These are phyloP conservation scores for Colletotrichum chlorophyti DNA, from an alignment of 2,329 filamentous ascomycete genomes.

Conservation along the genomic window DNA sequence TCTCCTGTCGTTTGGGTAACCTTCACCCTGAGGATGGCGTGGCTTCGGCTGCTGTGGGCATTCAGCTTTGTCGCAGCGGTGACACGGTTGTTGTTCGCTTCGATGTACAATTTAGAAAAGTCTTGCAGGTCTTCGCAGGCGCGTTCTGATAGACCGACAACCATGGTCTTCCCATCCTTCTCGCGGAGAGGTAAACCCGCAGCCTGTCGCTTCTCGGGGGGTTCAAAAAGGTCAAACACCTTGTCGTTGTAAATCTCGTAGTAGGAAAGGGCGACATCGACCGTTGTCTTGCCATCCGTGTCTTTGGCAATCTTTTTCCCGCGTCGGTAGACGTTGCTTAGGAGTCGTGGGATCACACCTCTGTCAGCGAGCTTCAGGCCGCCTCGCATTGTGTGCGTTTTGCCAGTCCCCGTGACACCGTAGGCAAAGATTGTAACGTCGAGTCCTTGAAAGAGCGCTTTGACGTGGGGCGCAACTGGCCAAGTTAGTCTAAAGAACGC, in stretches of 20 bases:
- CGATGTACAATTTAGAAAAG: constrained; percentile 88
- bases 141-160: constrained; percentile 84
- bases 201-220: constrained; percentile 83
- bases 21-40: constrained; percentile 91
- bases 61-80: constrained; percentile 93
- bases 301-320: constrained; percentile 88
- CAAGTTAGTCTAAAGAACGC: constrained; percentile 14
- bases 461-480: constrained; percentile 84
- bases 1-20: constrained; percentile 77
- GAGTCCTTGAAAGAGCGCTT: constrained; percentile 88
- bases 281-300: constrained; percentile 70
- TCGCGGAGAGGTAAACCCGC: constrained; percentile 84
- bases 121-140: constrained; percentile 86
- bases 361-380: constrained; percentile 85
- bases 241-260: constrained; percentile 99
- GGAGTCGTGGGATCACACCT: constrained; percentile 84
- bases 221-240: constrained; percentile 88
- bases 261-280: constrained; percentile 82
- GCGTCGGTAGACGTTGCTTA: constrained; percentile 85
- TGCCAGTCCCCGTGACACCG: constrained; percentile 90
- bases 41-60: constrained; percentile 86
- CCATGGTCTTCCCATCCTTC: constrained; percentile 84
- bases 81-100: constrained; percentile 88
- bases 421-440: constrained; percentile 93
- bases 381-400: constrained; percentile 95